phyloP scores from a whole-genome alignment of 495 filamentous ascomycete species.

The Penicillium canescens region DNA sequence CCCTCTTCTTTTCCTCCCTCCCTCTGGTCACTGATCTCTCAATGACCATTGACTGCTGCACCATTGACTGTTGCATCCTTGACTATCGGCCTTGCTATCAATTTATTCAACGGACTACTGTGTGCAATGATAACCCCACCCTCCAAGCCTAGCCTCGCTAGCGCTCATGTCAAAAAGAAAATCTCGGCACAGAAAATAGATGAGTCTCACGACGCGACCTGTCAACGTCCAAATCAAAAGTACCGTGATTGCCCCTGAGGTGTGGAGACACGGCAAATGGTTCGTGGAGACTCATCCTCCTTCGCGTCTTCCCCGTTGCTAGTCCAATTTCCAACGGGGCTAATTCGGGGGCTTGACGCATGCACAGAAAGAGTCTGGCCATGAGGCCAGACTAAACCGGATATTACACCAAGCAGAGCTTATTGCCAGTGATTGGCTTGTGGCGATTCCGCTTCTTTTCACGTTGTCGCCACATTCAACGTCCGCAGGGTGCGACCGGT shows the following conservation, averaged over 20 bases:
- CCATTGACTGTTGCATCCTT: background rate
- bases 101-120: background rate
- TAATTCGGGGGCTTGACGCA: background rate
- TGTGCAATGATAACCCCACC: background rate
- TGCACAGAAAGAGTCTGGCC: background rate
- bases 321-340: slow-evolving; percentile 15
- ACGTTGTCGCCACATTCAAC: background rate
- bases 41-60: background rate
- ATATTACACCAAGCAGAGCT: background rate
- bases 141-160: slow-evolving; percentile 13
- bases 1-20: background rate
- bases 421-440: slow-evolving; percentile 3
- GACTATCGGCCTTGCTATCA: no score
- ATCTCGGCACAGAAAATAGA: slow-evolving; percentile 1
- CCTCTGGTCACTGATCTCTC: background rate
- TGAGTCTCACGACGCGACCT: slow-evolving; percentile 11
- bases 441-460: no score
- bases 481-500: background rate
- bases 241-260: slow-evolving; percentile 3
- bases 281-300: slow-evolving; percentile 14
- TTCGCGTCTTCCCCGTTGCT: slow-evolving; percentile 7
- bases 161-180: slow-evolving; percentile 16
- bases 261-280: slow-evolving; percentile 4
- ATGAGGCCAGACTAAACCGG: background rate
- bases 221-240: slow-evolving; percentile 19